Evolutionary conservation across 179 eudicot species (phyloP), one percentile per base, ranked within the genome.

Genomic region (Gypsophila paniculata): DNA sequence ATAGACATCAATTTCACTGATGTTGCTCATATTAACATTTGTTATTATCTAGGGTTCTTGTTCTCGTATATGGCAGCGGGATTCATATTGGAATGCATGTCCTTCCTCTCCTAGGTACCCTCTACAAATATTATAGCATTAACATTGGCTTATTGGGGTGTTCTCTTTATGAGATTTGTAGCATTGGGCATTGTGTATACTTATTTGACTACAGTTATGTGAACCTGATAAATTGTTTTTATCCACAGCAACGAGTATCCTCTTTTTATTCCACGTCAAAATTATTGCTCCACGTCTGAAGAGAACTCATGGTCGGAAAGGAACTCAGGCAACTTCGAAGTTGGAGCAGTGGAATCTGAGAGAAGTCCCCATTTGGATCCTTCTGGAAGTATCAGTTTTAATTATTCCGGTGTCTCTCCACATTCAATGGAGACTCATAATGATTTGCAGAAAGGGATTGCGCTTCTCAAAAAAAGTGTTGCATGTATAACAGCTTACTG

Each of bases 1-100:
- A n/a, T 38, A 49, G 21, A 46, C 48, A n/a, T 25, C 53, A n/a
- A 64, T 38, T 14, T 21, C 14, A 15, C 19, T 22, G 68, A 34
- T 73, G 48, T 21, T 53, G 38, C 61, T 79, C 63, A n/a, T 55
- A 25, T 32, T 15, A 62, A 49, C 64, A 59, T 36, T 12, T 26
- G 67, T 12, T 77, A 2, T 78, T 77, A 63, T 74, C 58, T 78
- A 95, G 99, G 99, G 99, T 77, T 95, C 99, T 15, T 83, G 87
- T 77, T 95, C 99, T 62, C 86, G 98, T 57, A 90, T 95, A 84
- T 95, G 99, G 99, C 99, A 95, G 85, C 86, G 98, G 21, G 95
- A 87, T 78, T 95, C 98, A 13, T 95, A 92, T 77, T 95, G 98
- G 99, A 84, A 90, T 86, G 89, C 99, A 29, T 86, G 98, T 66